Base-by-base conservation (phyloP, 1,284 basidiomycete genomes). In the Puccinia horiana region DNA sequence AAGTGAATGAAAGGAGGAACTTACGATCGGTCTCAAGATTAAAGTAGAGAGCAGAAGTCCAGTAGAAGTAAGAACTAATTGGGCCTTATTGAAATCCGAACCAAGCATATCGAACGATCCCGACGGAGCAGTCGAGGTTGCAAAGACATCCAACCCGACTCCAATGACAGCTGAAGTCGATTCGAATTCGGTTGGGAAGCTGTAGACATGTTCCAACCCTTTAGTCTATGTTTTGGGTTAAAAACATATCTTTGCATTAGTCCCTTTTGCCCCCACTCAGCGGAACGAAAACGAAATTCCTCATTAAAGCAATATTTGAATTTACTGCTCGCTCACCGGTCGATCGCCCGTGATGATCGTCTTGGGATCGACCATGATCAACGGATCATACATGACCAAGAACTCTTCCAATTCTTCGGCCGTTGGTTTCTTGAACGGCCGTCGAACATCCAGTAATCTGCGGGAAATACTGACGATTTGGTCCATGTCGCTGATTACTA, bases 101-200 rank as follows among this genome's bases (percentile, higher is more conserved):
- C 90, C 93, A 18, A 97, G 90, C n/a, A 96, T 91, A 86, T 99
- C 96, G 85, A 99, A 99, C 37, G 94, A 94, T 37, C 91, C 92
- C 2, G 93, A 94, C 0, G 97, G 95, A 54, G 93, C 90, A 4
- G 94, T 90, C 20, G 94, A 90, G 8, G 93, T 93, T 42, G 91
- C 88, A 89, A 98, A 96, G 83, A 96, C 88, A 87, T 98, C 96
- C 20, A 95, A 89, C 5, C 95, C 95, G 84, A 92, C 91, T 0
- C 92, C 91, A 84, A 98, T 91, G 14, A 98, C 90, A n/a, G 97
- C 88, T 0, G 93, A 93, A 0, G 95, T 98, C 6, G 93, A 95
- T 87, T 99, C 96, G 44, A 98, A 90, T 2, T 94, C 89, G 0
- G 96, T 92, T 0, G 96, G 93, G 0, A 93, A 90, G 0, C 94